These are phyloP conservation scores for Chenopodium suecicum DNA, from an alignment of 148 eudicot genomes.

Conservation along the genomic window DNA sequence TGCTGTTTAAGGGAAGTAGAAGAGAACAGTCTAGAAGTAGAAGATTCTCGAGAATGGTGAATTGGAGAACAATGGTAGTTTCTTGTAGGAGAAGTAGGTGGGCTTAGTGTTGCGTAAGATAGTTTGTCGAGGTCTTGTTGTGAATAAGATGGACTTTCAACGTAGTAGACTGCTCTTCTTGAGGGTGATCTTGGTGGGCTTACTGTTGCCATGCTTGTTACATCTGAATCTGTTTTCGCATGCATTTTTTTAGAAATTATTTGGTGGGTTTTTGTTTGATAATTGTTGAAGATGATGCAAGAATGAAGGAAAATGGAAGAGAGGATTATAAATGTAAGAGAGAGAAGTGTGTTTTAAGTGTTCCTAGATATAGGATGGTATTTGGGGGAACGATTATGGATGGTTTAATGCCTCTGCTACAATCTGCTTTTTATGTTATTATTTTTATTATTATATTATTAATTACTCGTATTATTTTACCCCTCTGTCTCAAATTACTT, in stretches of 20 bases:
- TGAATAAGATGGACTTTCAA: slow-evolving; percentile 60
- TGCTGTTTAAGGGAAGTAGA: slow-evolving; percentile 34
- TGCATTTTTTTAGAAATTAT: slow-evolving; percentile 43
- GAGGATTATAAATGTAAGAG: neutral
- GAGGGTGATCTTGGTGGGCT: slow-evolving; percentile 66
- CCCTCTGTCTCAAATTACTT: too few species aligned
- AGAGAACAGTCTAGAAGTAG: slow-evolving; percentile 67
- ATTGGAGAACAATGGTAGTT: slow-evolving; percentile 74
- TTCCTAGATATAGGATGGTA: slow-evolving; percentile 16
- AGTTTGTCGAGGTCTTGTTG: slow-evolving; percentile 57
- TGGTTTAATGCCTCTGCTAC: neutral
- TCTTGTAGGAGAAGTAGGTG: slow-evolving; percentile 49
- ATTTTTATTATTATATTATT: too few species aligned
- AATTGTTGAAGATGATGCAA: neutral
- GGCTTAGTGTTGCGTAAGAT: slow-evolving; percentile 50
- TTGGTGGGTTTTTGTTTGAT: neutral
- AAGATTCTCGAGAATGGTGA: slow-evolving; percentile 82
- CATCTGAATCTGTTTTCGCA: slow-evolving; percentile 74
- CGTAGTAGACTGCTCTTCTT: slow-evolving; percentile 63
- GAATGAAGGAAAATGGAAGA: neutral
- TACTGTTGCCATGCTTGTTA: slow-evolving; percentile 58
- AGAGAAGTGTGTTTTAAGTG: slow-evolving; percentile 2
- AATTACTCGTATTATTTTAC: too few species aligned
- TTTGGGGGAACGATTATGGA: neutral
- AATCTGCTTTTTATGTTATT: neutral